A percentile compares a stretch with the other conserved stretches of the same genome.
phyloP scores from a whole-genome alignment of 202 grass and related monocot species.

The Zoysia matrella region DNA sequence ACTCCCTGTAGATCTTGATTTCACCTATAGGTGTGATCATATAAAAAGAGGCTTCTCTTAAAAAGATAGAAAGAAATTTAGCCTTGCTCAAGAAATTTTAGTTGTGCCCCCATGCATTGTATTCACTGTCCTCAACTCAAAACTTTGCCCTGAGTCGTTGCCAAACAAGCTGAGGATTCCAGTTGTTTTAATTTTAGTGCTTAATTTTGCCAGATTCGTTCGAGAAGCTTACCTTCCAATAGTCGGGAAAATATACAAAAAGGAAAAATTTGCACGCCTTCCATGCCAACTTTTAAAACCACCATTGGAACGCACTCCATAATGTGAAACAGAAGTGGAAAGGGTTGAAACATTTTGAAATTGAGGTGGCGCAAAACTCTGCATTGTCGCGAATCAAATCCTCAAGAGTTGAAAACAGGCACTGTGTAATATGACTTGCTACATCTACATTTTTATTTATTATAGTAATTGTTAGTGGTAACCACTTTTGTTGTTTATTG shows the following conservation, averaged over 20 bases:
- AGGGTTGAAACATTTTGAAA: neutral
- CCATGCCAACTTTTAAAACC: neutral
- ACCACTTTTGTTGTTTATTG: conserved; percentile 1
- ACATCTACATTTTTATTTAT: neutral
- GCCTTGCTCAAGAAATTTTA: no score
- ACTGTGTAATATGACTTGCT: neutral
- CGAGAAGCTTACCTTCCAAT: neutral
- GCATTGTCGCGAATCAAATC: neutral
- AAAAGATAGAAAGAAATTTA: no score
- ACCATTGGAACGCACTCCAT: neutral
- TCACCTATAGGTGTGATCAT: neutral
- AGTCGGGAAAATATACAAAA: neutral
- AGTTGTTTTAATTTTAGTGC: neutral
- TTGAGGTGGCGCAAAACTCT: neutral
- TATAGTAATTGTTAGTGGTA: conserved; percentile 4
- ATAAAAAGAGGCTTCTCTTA: neutral
- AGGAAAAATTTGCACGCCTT: neutral
- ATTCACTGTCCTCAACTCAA: no score
- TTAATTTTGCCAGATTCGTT: conserved; percentile 1
- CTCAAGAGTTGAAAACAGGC: neutral
- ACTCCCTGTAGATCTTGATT: conserved; percentile 8
- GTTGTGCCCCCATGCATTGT: no score
- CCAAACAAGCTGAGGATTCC: neutral
- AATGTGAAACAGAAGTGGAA: conserved; percentile 2
- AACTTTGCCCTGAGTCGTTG: no score